These are phyloP conservation scores for Cubamyces lactineus DNA, from an alignment of 768 basidiomycete species.

Conservation along the genomic window DNA sequence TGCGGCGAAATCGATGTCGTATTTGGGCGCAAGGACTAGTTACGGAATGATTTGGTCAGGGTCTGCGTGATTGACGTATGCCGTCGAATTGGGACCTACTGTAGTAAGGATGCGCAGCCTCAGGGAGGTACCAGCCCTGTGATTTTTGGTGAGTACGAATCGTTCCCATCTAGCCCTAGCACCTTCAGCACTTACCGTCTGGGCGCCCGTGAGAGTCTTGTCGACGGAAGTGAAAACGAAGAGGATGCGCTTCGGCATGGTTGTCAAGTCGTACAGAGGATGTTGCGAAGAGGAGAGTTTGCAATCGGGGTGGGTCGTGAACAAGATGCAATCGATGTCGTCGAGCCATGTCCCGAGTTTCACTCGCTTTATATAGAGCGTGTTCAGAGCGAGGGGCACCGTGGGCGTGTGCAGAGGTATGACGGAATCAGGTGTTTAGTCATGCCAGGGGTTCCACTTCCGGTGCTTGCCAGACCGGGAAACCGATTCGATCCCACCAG, in stretches of 20 bases:
- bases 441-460: neutral
- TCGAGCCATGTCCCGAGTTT: too few relatives aligned
- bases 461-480: neutral
- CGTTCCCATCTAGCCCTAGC: neutral
- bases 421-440: neutral
- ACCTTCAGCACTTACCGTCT: conserved; percentile 46
- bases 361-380: too few relatives aligned
- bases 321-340: too few relatives aligned
- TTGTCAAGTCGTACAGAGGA: neutral
- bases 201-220: conserved; percentile 53
- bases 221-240: conserved; percentile 76
- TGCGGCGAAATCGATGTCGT: conserved; percentile 48
- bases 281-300: neutral
- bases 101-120: conserved; percentile 45
- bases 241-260: conserved; percentile 47
- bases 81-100: conserved; percentile 18
- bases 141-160: neutral
- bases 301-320: too few relatives aligned
- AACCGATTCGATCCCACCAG: too few relatives aligned
- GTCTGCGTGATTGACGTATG: neutral
- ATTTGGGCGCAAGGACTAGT: conserved; percentile 38
- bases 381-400: too few relatives aligned
- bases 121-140: conserved; percentile 79
- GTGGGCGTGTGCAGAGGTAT: neutral
- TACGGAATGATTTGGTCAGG: neutral